Conservation (phyloP, 2,329 filamentous ascomycete genomes). For the Scolecobasidium constrictum region DNA sequence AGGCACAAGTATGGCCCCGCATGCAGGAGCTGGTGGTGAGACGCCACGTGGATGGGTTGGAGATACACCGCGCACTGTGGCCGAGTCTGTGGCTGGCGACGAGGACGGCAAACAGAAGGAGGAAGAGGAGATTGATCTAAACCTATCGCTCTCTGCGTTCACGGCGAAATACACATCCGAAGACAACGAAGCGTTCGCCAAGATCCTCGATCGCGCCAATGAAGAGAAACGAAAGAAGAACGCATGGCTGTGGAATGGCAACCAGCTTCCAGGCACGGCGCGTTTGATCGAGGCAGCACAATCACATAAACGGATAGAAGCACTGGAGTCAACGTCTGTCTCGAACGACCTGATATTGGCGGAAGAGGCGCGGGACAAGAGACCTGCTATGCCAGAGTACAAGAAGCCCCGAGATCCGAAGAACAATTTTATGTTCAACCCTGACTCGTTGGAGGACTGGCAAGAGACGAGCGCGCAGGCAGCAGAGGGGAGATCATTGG, state of each 20-base stretch:
- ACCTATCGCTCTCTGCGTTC: conserved; percentile 73
- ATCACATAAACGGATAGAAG: conserved; percentile 42
- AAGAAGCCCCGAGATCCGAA: conserved; percentile 63
- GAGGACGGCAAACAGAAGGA: conserved; percentile 16
- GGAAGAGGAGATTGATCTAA: conserved; percentile 49
- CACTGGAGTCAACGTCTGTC: conserved; percentile 41
- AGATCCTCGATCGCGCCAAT: conserved; percentile 83
- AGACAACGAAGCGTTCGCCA: conserved; percentile 96
- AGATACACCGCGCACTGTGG: conserved; percentile 60
- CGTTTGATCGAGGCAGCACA: conserved; percentile 35
- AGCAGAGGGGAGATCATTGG: conserved; percentile 52
- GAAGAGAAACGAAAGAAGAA: conserved; percentile 74
- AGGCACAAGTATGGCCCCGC: conserved; percentile 24
- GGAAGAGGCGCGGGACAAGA: conserved; percentile 46
- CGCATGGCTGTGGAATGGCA: conserved; percentile 78
- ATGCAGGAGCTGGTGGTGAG: conserved; percentile 23
- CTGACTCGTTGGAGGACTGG: conserved; percentile 50
- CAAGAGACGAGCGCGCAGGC: conserved; percentile 51
- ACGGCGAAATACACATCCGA: conserved; percentile 93
- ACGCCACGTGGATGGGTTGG: conserved; percentile 60
- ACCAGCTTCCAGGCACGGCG: conserved; percentile 58
- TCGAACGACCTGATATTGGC: conserved; percentile 45
- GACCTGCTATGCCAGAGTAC: conserved; percentile 65
- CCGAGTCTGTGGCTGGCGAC: conserved; percentile 23
- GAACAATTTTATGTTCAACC: conserved; percentile 81